Percentiles rank a stretch among this genome's conserved stretches.
Evolutionary conservation across 768 basidiomycete genomes (phyloP).

Genomic region (Cystobasidium tubakii): DNA sequence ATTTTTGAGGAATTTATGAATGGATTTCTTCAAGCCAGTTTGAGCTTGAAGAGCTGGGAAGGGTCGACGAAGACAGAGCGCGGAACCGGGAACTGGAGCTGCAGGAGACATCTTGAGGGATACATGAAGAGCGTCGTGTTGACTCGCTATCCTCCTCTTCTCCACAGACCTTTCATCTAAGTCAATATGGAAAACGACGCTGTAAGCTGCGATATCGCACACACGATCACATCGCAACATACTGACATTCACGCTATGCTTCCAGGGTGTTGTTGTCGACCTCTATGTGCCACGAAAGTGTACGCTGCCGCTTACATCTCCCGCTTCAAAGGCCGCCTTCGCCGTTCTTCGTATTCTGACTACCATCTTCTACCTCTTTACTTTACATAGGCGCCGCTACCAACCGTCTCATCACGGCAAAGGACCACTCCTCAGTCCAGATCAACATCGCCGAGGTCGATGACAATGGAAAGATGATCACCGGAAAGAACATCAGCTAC

Average conservation of each 20-base stretch:
- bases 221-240: neutral
- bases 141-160: neutral
- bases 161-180: constrained; percentile 1
- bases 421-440: constrained; percentile 98
- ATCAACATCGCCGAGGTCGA: constrained; percentile 93
- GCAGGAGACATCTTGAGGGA: neutral
- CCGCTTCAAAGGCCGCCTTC: no score
- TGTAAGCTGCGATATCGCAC: neutral
- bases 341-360: no score
- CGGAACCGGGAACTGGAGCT: neutral
- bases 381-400: constrained; percentile 43
- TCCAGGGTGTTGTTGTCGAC: constrained; percentile 84
- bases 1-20: constrained; percentile 3
- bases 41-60: no score
- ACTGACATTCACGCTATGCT: neutral
- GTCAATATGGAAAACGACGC: constrained; percentile 34
- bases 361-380: no score
- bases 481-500: constrained; percentile 64
- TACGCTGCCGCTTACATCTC: no score
- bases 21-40: neutral
- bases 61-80: no score
- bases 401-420: constrained; percentile 92
- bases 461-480: constrained; percentile 66
- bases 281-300: constrained; percentile 99
- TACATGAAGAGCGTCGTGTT: neutral